phyloP scores from a whole-genome alignment of 305 asterid species.

The Ilex paraguariensis region DNA sequence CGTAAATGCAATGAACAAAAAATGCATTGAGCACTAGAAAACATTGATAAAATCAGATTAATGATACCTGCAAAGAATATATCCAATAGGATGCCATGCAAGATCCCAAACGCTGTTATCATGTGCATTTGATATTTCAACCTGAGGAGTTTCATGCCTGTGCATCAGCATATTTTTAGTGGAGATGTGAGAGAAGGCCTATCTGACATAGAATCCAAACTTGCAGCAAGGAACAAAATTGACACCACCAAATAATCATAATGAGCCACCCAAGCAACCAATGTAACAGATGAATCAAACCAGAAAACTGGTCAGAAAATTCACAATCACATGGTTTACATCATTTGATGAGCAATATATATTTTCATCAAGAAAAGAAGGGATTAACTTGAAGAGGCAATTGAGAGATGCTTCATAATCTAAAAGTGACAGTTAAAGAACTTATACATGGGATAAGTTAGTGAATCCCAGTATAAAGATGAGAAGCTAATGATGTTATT shows the following conservation, averaged over 20 bases:
- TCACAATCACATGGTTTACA: neutral
- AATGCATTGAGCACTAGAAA: too few relatives aligned
- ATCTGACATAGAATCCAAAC: neutral
- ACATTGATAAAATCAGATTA: neutral
- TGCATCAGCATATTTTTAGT: conserved; percentile 1
- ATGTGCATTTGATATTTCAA: conserved; percentile 89
- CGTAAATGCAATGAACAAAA: too few relatives aligned
- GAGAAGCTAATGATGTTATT: too few relatives aligned
- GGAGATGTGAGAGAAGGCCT: conserved; percentile 12
- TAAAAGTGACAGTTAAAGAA: too few relatives aligned
- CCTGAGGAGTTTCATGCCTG: conserved; percentile 98
- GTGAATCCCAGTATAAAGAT: too few relatives aligned
- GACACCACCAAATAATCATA: neutral
- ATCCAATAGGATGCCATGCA: conserved; percentile 99
- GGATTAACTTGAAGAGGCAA: too few relatives aligned
- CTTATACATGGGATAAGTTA: too few relatives aligned
- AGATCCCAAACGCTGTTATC: conserved; percentile 99
- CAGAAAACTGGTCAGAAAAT: neutral
- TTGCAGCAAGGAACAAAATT: neutral
- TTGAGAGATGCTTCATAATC: too few relatives aligned
- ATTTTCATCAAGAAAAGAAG: too few relatives aligned
- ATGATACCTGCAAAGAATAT: conserved; percentile 87
- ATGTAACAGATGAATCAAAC: neutral
- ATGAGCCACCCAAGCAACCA: neutral
- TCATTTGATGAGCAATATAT: too few relatives aligned